Evolutionary conservation across 1,139 yeast species (phyloP), one percentile per base, ranked within the genome.

Genomic region (Blastobotrys elegans): DNA sequence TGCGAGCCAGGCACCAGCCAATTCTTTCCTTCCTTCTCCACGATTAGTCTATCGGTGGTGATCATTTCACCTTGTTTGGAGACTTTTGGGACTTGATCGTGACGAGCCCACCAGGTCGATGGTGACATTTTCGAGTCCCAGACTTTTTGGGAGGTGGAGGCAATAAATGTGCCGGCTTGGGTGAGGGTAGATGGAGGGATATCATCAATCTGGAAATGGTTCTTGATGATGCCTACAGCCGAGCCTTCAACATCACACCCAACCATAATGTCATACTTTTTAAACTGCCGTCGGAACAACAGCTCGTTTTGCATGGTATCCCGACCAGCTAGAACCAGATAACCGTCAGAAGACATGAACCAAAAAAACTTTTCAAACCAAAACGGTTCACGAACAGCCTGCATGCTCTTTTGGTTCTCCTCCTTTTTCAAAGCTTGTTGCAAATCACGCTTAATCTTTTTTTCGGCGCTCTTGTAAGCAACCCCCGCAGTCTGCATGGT

Each of bases 281-380:
- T 73, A 64, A 90, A 82, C 61, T 88, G 86, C 48, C 89, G 76
- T 58, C 84, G 82, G 59, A 84, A 85, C 31, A 92, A 76, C 70
- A 87, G 76, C 59, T 89, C 96, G n/a, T 79, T 75, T 62, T 92
- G 97, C n/a, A 78, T 65, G 20, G 75, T 77, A 62, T 94, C 97
- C 54, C 88, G 79, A 1, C 97, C 97, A 43, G 92, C 89, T 44
- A 92, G 66, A 53, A 95, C 86, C 47, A 92, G 70, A 60, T 86
- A 89, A 0, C 95, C 95, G 62, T 92, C 97, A 54, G 83, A 82
- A 0, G 96, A 77, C 27, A 89, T 74, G 62, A 92, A 92, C 98
- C 98, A 92, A 60, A 73, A 81, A 63, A 84, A 92, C 64, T 92
- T 92, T 61, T 92, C 98, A 69, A 94, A 94, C 86, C 97, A 90